Percentiles rank a stretch among this genome's conserved stretches.
phyloP scores from a whole-genome alignment of 495 filamentous ascomycete genomes.

The Pseudomonodictys pantanalensis region DNA sequence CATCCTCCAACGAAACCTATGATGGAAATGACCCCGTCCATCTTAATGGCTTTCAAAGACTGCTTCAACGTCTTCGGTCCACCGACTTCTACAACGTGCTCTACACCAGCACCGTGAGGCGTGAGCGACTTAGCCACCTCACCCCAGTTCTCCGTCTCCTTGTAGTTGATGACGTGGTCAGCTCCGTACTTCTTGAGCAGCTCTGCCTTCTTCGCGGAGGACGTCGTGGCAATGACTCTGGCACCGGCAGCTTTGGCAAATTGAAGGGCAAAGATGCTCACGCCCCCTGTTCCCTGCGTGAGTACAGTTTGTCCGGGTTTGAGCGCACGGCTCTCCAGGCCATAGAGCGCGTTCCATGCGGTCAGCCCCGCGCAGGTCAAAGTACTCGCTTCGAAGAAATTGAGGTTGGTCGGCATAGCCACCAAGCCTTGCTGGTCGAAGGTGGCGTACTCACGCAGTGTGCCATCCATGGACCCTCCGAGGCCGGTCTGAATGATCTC shows the following conservation, averaged over 20 bases:
- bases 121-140: conserved; percentile 47
- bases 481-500: conserved; percentile 54
- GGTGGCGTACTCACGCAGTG: conserved; percentile 66
- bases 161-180: conserved; percentile 57
- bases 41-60: conserved; percentile 39
- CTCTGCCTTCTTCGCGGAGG: conserved; percentile 57
- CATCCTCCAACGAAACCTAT: conserved; percentile 45
- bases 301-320: conserved; percentile 69
- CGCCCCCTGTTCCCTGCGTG: conserved; percentile 79
- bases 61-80: conserved; percentile 46
- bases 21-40: conserved; percentile 47
- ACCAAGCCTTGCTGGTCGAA: conserved; percentile 72
- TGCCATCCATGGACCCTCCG: conserved; percentile 69
- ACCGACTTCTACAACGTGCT: conserved; percentile 55
- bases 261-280: conserved; percentile 74
- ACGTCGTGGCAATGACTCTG: conserved; percentile 77
- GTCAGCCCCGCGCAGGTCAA: conserved; percentile 73
- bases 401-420: conserved; percentile 59
- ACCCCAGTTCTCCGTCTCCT: conserved; percentile 46
- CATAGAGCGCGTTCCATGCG: conserved; percentile 80
- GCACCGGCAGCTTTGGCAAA: conserved; percentile 85
- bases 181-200: conserved; percentile 85
- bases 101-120: conserved; percentile 50
- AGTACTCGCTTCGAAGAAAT: conserved; percentile 61
- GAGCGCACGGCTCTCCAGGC: conserved; percentile 54